phyloP scores from a whole-genome alignment of 176 grass and related monocot species.

The Alopecurus myosuroides region DNA sequence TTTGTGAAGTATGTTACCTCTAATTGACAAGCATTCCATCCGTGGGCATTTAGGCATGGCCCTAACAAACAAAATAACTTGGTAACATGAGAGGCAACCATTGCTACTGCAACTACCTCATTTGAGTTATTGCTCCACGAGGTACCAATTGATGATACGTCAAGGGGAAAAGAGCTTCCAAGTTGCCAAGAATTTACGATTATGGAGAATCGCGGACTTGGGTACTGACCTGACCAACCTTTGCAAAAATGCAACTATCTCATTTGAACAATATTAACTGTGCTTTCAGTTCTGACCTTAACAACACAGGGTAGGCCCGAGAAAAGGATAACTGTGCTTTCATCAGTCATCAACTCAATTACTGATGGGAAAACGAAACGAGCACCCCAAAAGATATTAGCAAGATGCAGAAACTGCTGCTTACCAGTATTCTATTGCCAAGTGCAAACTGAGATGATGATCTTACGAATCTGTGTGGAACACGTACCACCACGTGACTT shows the following conservation, averaged over 20 bases:
- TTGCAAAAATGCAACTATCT: too few species aligned
- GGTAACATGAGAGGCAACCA: slow-evolving; percentile 98
- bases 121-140: slow-evolving; percentile 98
- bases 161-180: slow-evolving; percentile 98
- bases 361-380: slow-evolving; percentile 1
- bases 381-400: not conserved
- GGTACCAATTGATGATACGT: slow-evolving; percentile 94
- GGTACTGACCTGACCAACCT: too few species aligned
- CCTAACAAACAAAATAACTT: slow-evolving; percentile 83
- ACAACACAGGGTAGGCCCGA: not conserved
- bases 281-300: not conserved
- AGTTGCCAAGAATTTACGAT: slow-evolving; percentile 79
- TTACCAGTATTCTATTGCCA: too few species aligned
- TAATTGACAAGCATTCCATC: slow-evolving; percentile 97
- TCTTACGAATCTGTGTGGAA: too few species aligned
- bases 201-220: slow-evolving; percentile 73
- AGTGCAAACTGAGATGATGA: too few species aligned
- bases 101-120: slow-evolving; percentile 95
- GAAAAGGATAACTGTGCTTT: slow-evolving; percentile 9
- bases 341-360: not conserved
- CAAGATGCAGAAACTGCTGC: slow-evolving; percentile 22
- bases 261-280: too few species aligned
- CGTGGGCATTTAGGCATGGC: slow-evolving; percentile 88
- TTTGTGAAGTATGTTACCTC: slow-evolving; percentile 54
- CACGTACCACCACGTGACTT: too few species aligned